phyloP scores from a whole-genome alignment of 495 filamentous ascomycete genomes.

The Aspergillus affinis region DNA sequence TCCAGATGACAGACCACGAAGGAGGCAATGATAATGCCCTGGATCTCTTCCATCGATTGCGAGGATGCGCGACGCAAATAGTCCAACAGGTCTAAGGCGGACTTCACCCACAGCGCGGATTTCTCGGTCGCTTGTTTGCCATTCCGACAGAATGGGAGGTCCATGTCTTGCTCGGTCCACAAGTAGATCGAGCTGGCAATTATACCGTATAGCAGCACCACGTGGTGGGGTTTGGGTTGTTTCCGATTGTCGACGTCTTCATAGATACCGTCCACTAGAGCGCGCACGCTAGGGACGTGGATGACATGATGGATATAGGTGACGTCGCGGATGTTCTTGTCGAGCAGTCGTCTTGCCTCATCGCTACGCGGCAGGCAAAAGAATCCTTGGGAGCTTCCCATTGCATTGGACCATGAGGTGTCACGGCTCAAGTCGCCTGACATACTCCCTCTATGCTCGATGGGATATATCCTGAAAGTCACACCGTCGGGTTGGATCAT shows the following conservation, averaged over 20 bases:
- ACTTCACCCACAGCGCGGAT: neutral
- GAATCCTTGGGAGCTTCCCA: neutral
- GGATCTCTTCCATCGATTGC: neutral
- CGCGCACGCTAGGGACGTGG: slow-evolving; percentile 26
- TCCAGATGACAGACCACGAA: neutral
- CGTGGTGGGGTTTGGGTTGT: neutral
- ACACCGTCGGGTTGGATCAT: neutral
- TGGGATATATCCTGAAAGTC: neutral
- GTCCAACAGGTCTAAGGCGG: neutral
- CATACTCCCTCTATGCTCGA: neutral
- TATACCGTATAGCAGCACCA: neutral
- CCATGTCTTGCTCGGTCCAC: neutral
- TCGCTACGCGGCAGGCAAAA: slow-evolving; percentile 20
- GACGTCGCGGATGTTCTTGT: slow-evolving; percentile 42
- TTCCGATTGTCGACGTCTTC: neutral
- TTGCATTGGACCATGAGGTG: neutral
- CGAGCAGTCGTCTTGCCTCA: slow-evolving; percentile 40
- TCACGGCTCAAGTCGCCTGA: too few relatives aligned
- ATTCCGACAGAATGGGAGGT: neutral
- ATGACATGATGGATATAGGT: slow-evolving; percentile 43
- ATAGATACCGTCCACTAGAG: neutral
- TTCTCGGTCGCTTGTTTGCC: neutral
- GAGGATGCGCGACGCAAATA: neutral
- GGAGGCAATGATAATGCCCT: neutral
- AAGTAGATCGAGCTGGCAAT: neutral